These are phyloP conservation scores for Patellifolia procumbens DNA, from an alignment of 179 eudicot genomes.

Conservation along the genomic window DNA sequence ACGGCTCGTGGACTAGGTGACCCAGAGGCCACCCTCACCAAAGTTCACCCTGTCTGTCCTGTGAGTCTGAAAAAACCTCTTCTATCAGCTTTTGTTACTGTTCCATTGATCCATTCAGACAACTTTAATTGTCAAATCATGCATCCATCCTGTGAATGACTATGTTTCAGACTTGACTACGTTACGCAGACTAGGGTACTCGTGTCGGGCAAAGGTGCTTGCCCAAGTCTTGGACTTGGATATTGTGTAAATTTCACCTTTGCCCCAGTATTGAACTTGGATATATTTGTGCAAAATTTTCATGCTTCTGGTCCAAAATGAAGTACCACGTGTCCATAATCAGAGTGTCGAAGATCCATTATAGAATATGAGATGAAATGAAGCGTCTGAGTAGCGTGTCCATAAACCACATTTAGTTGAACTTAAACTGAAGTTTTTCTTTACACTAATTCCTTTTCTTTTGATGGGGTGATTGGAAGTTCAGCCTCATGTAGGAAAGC, in stretches of 20 bases:
- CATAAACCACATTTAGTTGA: background rate
- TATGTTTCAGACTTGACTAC: background rate
- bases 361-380: background rate
- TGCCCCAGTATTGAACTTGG: background rate
- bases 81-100: constrained; percentile 17
- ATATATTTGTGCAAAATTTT: background rate
- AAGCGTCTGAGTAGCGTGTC: background rate
- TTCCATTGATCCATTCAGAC: background rate
- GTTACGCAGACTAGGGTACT: background rate
- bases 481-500: constrained; percentile 92
- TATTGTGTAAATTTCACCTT: too few relatives aligned
- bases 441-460: background rate
- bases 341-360: background rate
- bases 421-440: background rate
- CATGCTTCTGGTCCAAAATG: background rate
- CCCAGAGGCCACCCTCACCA: constrained; percentile 77
- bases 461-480: background rate
- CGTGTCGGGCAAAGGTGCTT: background rate
- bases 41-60: constrained; percentile 87
- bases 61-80: constrained; percentile 39
- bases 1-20: constrained; percentile 80
- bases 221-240: background rate
- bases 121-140: background rate
- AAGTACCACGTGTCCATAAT: background rate
- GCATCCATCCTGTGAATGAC: background rate